These are phyloP conservation scores for Cystofilobasidium ferigula DNA, from an alignment of 768 basidiomycete genomes.

Conservation along the genomic window DNA sequence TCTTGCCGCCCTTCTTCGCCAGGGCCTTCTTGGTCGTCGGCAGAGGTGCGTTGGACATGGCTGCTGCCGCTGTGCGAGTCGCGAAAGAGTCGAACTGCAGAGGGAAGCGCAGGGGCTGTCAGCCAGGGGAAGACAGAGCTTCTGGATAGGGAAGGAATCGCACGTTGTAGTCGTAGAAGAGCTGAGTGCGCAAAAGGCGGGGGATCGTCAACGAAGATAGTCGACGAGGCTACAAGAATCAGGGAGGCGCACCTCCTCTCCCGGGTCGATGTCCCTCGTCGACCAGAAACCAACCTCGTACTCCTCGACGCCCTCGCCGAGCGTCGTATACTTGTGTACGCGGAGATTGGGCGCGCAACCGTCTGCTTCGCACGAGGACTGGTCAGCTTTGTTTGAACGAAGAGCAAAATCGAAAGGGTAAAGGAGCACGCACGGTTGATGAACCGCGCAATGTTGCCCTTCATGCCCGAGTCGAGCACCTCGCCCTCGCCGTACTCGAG, in stretches of 20 bases:
- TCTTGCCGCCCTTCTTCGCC: conserved; percentile 28
- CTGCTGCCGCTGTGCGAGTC: conserved; percentile 4
- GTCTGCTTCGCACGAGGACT: conserved; percentile 2
- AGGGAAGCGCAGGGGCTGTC: neutral
- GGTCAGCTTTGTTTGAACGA: neutral
- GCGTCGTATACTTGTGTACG: conserved; percentile 37
- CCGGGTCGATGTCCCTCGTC: conserved; percentile 34
- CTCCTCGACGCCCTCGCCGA: conserved; percentile 38
- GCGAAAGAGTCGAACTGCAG: conserved; percentile 23
- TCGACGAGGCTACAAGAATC: neutral
- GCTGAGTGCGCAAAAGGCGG: conserved; percentile 24
- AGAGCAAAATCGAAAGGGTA: no score
- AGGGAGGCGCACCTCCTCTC: conserved; percentile 35
- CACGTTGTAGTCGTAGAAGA: conserved; percentile 40
- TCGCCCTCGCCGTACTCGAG: conserved; percentile 41
- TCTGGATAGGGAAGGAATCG: conserved; percentile 17
- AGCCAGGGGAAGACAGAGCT: neutral
- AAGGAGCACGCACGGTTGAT: conserved; percentile 37
- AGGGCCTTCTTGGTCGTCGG: neutral
- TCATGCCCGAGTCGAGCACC: conserved; percentile 40
- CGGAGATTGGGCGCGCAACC: conserved; percentile 39
- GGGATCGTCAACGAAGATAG: neutral
- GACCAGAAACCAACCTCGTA: conserved; percentile 41
- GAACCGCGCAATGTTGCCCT: conserved; percentile 40
- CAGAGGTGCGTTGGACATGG: conserved; percentile 3